Conservation (phyloP, 495 filamentous ascomycete species). For the Saxophila tyrrhenica region DNA sequence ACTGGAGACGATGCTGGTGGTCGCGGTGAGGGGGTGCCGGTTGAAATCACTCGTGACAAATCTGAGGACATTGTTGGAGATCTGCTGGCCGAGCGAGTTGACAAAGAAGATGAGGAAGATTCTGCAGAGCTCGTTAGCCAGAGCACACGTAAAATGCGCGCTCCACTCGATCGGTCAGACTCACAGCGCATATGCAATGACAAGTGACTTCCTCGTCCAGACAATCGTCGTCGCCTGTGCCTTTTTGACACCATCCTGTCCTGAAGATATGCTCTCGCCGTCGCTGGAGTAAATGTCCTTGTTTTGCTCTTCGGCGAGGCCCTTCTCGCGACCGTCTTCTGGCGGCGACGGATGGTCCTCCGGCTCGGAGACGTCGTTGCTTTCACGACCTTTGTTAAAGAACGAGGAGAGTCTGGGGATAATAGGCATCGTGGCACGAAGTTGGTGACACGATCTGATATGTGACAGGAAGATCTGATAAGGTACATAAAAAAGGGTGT, state of each 20-base stretch:
- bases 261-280: background rate
- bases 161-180: background rate
- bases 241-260: constrained; percentile 32
- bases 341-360: background rate
- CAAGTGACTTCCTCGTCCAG: constrained; percentile 34
- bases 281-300: background rate
- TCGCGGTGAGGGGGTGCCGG: constrained; percentile 24
- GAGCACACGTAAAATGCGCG: background rate
- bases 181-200: constrained; percentile 34
- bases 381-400: background rate
- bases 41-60: constrained; percentile 26
- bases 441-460: too few relatives aligned
- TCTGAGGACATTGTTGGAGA: constrained; percentile 10
- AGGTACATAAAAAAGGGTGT: too few relatives aligned
- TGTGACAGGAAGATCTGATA: background rate
- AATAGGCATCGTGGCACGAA: background rate
- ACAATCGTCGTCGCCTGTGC: constrained; percentile 35
- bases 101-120: constrained; percentile 41
- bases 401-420: too few relatives aligned
- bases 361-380: background rate
- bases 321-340: background rate
- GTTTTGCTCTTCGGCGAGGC: background rate
- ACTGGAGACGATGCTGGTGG: constrained; percentile 32
- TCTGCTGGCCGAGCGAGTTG: constrained; percentile 33
- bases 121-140: constrained; percentile 15